phyloP scores from a whole-genome alignment of 257 asterid genomes.

The Solanum lycopersicoides region DNA sequence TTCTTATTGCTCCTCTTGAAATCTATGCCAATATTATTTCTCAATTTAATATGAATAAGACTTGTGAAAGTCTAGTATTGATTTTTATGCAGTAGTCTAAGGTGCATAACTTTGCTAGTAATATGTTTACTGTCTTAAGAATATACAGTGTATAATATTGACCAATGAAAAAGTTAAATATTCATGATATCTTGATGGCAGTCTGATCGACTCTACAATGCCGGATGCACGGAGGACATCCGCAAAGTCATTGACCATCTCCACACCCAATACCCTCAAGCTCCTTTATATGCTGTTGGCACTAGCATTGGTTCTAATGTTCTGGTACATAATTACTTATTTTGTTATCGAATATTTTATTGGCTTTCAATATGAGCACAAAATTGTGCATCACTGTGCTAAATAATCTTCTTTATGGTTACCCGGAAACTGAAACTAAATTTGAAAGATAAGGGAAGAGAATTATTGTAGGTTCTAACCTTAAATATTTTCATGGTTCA shows the following conservation, averaged over 20 bases:
- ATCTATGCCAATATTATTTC: not conserved
- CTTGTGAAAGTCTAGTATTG: not conserved
- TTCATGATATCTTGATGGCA: conserved; percentile 13
- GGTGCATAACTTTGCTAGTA: not conserved
- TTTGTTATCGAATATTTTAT: not conserved
- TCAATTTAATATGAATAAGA: not conserved
- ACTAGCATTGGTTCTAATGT: conserved; percentile 80
- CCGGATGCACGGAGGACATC: conserved; percentile 73
- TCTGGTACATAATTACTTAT: conserved; percentile 29
- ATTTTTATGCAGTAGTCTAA: not conserved
- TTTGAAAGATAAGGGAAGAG: not conserved
- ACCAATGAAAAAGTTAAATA: not conserved
- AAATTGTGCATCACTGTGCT: not conserved
- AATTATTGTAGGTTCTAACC: not conserved
- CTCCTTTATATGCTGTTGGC: conserved; percentile 62
- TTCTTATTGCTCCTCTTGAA: not conserved
- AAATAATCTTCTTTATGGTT: not conserved
- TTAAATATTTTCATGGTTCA: not conserved
- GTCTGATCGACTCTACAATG: conserved; percentile 81
- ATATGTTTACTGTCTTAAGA: too few relatives aligned
- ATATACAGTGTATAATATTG: not conserved
- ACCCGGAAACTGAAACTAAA: not conserved
- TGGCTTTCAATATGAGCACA: not conserved
- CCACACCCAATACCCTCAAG: conserved; percentile 43
- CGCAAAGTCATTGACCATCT: conserved; percentile 45